Conservation (phyloP, 768 basidiomycete genomes). For the Lanmaoa pseudosensibilis region DNA sequence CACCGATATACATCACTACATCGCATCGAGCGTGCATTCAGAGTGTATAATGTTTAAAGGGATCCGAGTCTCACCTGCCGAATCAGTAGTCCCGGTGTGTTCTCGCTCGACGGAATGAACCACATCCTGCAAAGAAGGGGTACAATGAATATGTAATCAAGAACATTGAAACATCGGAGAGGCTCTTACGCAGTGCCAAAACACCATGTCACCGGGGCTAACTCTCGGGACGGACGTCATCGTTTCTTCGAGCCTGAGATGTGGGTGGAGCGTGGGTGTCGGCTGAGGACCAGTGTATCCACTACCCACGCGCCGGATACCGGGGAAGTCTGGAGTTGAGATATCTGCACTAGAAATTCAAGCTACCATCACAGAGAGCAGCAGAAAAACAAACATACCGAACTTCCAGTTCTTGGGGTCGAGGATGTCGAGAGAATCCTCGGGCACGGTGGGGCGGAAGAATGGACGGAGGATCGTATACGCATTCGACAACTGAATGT, state of each 20-base stretch:
- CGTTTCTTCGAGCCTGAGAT: conserved; percentile 58
- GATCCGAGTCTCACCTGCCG: conserved; percentile 44
- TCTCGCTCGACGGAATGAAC: conserved; percentile 49
- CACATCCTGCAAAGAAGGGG: conserved; percentile 36
- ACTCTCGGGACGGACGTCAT: conserved; percentile 75
- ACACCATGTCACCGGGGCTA: conserved; percentile 73
- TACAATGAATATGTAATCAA: neutral
- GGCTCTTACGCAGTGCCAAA: conserved; percentile 63
- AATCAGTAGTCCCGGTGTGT: conserved; percentile 55
- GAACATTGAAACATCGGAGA: neutral
- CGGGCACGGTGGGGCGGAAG: conserved; percentile 53
- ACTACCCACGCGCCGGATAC: conserved; percentile 34
- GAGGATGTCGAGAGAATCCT: conserved; percentile 42
- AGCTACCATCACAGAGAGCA: conserved; percentile 24
- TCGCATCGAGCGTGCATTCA: neutral
- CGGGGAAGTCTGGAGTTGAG: conserved; percentile 57
- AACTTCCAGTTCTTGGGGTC: conserved; percentile 56
- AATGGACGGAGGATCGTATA: conserved; percentile 77
- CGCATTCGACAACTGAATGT: conserved; percentile 63
- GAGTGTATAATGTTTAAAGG: neutral
- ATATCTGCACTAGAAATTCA: conserved; percentile 38
- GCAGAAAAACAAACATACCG: conserved; percentile 29
- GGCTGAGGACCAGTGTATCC: conserved; percentile 45
- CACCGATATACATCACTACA: conserved; percentile 76
- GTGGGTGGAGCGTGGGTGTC: conserved; percentile 60